These are phyloP conservation scores for Lasiosphaeriaceae sp. DNA, from an alignment of 495 filamentous ascomycete species.

Conservation along the genomic window DNA sequence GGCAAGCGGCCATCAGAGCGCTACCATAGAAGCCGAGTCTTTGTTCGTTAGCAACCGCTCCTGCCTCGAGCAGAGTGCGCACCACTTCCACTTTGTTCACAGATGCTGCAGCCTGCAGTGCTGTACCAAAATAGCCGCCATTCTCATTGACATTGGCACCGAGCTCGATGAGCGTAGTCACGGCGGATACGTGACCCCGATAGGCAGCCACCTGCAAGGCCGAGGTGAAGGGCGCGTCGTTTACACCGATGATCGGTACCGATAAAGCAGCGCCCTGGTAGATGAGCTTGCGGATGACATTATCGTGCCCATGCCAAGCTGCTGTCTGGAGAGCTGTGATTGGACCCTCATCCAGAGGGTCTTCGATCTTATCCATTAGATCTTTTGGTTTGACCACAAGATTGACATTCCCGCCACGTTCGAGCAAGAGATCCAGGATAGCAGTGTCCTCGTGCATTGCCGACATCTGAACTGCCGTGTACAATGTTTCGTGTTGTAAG, in stretches of 20 bases:
- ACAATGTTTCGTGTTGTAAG: constrained; percentile 6
- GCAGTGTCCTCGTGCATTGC: constrained; percentile 1
- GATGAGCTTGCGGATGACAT: constrained; percentile 12
- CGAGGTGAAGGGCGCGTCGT: background rate
- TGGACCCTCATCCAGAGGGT: background rate
- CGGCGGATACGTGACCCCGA: background rate
- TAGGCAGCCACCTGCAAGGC: constrained; percentile 6
- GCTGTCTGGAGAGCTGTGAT: constrained; percentile 28
- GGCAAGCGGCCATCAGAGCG: background rate
- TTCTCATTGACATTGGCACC: constrained; percentile 22
- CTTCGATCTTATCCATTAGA: background rate
- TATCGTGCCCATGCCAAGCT: constrained; percentile 1
- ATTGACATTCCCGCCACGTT: constrained; percentile 22
- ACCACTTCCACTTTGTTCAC: background rate
- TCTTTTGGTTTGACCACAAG: background rate
- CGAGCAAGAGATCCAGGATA: constrained; percentile 17
- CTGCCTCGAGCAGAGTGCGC: background rate
- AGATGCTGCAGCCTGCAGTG: constrained; percentile 20
- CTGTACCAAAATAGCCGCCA: constrained; percentile 16
- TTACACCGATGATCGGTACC: background rate
- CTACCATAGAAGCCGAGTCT: background rate
- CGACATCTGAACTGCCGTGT: constrained; percentile 10
- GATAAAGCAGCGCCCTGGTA: background rate
- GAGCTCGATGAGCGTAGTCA: constrained; percentile 8
- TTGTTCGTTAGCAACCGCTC: background rate